phyloP scores from a whole-genome alignment of 306 rosid species.

The Vigna radiata region DNA sequence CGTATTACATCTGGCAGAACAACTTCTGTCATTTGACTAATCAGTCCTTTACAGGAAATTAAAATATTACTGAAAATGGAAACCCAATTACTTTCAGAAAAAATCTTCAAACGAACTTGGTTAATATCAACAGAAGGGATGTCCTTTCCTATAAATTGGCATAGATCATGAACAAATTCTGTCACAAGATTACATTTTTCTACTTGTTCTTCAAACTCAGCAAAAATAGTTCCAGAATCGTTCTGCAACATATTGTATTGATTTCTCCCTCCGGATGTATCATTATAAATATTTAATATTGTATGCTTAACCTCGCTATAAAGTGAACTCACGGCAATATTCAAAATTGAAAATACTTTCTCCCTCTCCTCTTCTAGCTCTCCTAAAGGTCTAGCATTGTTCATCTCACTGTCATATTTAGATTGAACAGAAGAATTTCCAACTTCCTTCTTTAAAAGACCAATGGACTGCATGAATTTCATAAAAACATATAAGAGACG shows the following conservation, averaged over 20 bases:
- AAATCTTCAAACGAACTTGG: conserved; percentile 50
- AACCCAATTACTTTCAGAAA: conserved; percentile 77
- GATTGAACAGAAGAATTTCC: conserved; percentile 56
- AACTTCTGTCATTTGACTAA: conserved; percentile 80
- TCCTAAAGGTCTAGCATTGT: conserved; percentile 51
- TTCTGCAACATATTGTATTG: conserved; percentile 50
- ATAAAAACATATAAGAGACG: conserved; percentile 71
- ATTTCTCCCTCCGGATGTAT: conserved; percentile 55
- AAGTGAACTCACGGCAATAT: conserved; percentile 65
- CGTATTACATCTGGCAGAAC: conserved; percentile 82
- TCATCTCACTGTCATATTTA: conserved; percentile 62
- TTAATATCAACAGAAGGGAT: conserved; percentile 50
- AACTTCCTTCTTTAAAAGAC: conserved; percentile 64
- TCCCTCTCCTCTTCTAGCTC: conserved; percentile 70
- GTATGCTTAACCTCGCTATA: conserved; percentile 65
- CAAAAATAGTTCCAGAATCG: conserved; percentile 67
- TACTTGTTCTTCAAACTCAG: conserved; percentile 80
- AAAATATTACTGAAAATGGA: conserved; percentile 70
- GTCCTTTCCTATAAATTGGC: conserved; percentile 61
- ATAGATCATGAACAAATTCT: conserved; percentile 70
- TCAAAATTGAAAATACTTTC: conserved; percentile 59
- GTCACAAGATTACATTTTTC: conserved; percentile 86
- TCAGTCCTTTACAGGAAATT: conserved; percentile 68
- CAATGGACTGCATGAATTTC: conserved; percentile 75
- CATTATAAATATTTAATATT: conserved; percentile 55